Evolutionary conservation across 345 rosid genomes (phyloP).

Genomic region (Rhizophora apiculata): DNA sequence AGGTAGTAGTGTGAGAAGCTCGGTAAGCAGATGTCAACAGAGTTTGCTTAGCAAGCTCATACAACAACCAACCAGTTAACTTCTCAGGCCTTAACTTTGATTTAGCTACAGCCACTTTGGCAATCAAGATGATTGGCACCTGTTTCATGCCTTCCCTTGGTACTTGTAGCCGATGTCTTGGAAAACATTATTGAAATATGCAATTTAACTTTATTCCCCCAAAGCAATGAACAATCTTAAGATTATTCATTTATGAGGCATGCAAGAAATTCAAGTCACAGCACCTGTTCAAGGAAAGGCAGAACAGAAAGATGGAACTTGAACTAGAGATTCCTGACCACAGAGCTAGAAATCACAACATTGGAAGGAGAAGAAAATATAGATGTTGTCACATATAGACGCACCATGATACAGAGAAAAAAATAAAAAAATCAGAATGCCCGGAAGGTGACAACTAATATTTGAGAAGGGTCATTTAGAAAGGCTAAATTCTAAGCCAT

Average conservation of each 20-base stretch:
- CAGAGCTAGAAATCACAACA: too few relatives aligned
- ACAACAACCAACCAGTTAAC: slow-evolving; percentile 70
- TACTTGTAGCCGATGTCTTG: slow-evolving; percentile 51
- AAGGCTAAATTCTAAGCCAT: slow-evolving; percentile 36
- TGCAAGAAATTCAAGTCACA: too few relatives aligned
- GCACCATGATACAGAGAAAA: slow-evolving; percentile 19
- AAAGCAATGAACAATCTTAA: too few relatives aligned
- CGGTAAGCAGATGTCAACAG: slow-evolving; percentile 84
- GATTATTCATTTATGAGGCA: too few relatives aligned
- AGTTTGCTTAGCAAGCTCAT: slow-evolving; percentile 27
- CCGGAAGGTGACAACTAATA: slow-evolving; percentile 40
- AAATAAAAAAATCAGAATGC: slow-evolving; percentile 26
- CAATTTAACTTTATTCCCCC: too few relatives aligned
- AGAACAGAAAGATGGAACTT: too few relatives aligned
- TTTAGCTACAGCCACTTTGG: too few relatives aligned
- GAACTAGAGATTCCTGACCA: too few relatives aligned
- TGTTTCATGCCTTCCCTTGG: slow-evolving; percentile 49
- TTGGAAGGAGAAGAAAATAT: neutral
- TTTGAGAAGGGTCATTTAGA: slow-evolving; percentile 40
- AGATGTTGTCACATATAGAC: slow-evolving; percentile 37
- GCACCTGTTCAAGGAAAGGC: too few relatives aligned
- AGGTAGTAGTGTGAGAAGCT: slow-evolving; percentile 46
- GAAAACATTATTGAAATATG: too few relatives aligned
- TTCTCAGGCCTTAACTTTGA: too few relatives aligned
- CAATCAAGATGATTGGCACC: slow-evolving; percentile 48